Evolutionary conservation across 352 stramenopile species (phyloP).

Genomic region (Thalassiosira mediterranea): DNA sequence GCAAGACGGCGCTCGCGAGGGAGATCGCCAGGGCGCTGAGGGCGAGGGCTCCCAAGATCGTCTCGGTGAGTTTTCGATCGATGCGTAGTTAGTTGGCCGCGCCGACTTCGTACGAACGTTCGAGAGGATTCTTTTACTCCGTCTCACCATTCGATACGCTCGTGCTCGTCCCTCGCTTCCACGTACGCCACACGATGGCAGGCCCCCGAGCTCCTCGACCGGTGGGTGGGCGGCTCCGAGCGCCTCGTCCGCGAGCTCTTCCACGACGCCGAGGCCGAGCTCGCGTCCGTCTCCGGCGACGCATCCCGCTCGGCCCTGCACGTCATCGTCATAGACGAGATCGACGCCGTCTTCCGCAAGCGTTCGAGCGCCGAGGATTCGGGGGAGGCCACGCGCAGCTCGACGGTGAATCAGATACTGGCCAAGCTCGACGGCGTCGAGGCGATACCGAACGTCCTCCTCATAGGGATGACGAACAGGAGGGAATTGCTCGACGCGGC

Average conservation of each 20-base stretch:
- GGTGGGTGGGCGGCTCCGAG: conserved; percentile 98
- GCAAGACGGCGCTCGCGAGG: conserved; percentile 97
- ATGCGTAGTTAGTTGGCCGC: no score
- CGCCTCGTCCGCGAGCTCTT: conserved; percentile 98
- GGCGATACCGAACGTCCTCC: conserved; percentile 98
- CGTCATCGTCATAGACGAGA: conserved; percentile 99
- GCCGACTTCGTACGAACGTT: no score
- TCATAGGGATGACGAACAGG: conserved; percentile 99
- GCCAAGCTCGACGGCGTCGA: conserved; percentile 99
- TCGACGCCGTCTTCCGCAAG: conserved; percentile 99
- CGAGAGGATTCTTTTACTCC: no score
- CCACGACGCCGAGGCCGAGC: conserved; percentile 86
- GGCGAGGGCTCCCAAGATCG: conserved; percentile 94
- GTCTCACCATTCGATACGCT: no score
- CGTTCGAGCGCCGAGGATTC: conserved; percentile 73
- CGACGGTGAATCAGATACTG: conserved; percentile 98
- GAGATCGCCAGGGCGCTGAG: conserved; percentile 98
- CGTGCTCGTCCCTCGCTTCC: no score
- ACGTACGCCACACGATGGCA: no score
- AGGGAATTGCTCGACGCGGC: conserved; percentile 98
- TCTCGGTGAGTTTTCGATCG: no score
- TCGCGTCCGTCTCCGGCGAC: conserved; percentile 82
- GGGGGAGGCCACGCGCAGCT: conserved; percentile 84
- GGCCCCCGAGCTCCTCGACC: conserved; percentile 99
- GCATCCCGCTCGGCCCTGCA: conserved; percentile 96